Conservation (phyloP, 2,329 filamentous ascomycete genomes). For the Raffaelea albimanens region DNA sequence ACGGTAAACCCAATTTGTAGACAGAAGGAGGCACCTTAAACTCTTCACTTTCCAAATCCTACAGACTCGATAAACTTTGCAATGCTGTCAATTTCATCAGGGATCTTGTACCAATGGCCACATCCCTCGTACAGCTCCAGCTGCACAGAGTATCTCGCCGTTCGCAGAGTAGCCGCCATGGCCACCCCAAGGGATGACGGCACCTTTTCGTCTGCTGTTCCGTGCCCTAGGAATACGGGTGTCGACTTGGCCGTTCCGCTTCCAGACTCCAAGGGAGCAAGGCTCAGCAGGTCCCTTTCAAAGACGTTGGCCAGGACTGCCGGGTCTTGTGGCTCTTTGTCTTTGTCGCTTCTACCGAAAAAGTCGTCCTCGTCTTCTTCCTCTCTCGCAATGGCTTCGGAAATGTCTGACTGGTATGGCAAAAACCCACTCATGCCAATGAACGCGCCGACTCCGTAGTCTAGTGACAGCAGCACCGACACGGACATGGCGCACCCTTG, state of each 20-base stretch:
- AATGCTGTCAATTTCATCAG: constrained; percentile 12
- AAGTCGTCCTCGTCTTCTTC: no score
- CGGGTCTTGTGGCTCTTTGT: background rate
- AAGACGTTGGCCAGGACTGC: background rate
- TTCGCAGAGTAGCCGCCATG: background rate
- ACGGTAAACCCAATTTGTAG: no score
- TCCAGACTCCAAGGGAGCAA: background rate
- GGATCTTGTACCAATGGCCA: background rate
- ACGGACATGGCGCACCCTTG: background rate
- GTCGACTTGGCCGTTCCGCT: background rate
- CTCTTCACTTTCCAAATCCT: no score
- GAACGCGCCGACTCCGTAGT: background rate
- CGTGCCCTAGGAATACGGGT: background rate
- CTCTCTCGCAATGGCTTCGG: background rate
- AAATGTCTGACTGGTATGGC: background rate
- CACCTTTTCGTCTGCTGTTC: background rate
- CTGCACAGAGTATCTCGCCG: background rate
- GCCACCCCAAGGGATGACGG: no score
- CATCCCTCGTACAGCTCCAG: background rate
- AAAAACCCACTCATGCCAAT: background rate
- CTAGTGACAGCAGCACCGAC: background rate
- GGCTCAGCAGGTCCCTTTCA: background rate
- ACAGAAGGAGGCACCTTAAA: no score
- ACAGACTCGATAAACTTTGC: background rate
- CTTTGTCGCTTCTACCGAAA: no score